Percentiles rank a stretch among this genome's conserved stretches.
These are phyloP conservation scores for Xanthoconium purpureum DNA, from an alignment of 768 basidiomycete genomes.

Conservation along the genomic window DNA sequence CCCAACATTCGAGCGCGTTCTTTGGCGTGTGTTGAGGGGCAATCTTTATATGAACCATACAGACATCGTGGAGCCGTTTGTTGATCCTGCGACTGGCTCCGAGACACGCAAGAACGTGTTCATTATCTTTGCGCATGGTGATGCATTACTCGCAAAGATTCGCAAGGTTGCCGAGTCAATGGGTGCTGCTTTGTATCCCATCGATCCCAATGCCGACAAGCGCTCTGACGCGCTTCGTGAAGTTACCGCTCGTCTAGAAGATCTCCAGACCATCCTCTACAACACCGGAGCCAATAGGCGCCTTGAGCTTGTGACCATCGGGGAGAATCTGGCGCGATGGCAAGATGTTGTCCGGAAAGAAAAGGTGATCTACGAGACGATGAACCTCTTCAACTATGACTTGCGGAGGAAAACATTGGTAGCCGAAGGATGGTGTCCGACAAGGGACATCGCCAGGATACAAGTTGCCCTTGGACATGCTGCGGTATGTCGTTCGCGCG, in stretches of 20 bases:
- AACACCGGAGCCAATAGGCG: slow-evolving; percentile 85
- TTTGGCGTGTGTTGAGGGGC: slow-evolving; percentile 96
- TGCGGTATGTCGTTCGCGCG: slow-evolving; percentile 48
- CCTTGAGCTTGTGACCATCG: slow-evolving; percentile 76
- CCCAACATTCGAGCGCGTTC: slow-evolving; percentile 92
- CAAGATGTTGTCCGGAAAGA: slow-evolving; percentile 93
- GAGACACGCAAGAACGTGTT: slow-evolving; percentile 98
- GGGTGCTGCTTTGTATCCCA: slow-evolving; percentile 95
- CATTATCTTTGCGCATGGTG: slow-evolving; percentile 98
- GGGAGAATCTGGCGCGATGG: slow-evolving; percentile 85
- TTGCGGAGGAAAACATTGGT: slow-evolving; percentile 90
- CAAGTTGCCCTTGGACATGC: slow-evolving; percentile 87
- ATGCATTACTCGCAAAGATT: slow-evolving; percentile 90
- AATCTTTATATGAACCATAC: slow-evolving; percentile 99
- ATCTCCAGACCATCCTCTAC: slow-evolving; percentile 83
- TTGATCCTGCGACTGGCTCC: slow-evolving; percentile 76
- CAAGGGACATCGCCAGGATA: slow-evolving; percentile 82
- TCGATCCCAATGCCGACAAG: slow-evolving; percentile 92
- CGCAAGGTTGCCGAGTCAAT: slow-evolving; percentile 99
- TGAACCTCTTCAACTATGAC: slow-evolving; percentile 96
- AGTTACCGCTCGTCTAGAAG: slow-evolving; percentile 85
- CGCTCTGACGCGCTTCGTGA: slow-evolving; percentile 87
- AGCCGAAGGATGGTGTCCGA: slow-evolving; percentile 97
- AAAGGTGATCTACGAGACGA: slow-evolving; percentile 92
- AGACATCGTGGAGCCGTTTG: slow-evolving; percentile 90